Base-by-base conservation (phyloP, 2,329 filamentous ascomycete genomes). In the Myriosclerotinia scirpicola region DNA sequence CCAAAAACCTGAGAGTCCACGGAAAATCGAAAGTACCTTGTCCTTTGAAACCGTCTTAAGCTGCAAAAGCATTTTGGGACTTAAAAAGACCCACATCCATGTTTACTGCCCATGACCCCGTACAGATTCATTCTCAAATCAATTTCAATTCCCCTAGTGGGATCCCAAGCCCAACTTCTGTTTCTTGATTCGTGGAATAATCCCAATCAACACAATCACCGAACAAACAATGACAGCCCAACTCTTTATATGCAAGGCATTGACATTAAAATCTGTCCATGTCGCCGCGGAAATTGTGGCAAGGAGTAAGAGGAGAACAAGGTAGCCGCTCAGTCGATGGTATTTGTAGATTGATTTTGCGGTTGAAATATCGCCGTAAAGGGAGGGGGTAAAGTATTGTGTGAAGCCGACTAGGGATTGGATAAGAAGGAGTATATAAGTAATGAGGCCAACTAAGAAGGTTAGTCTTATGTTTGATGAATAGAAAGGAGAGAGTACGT, bases 301-400 rank as follows among this genome's bases (percentile, higher is more conserved):
- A 69, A 96, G 79, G 69, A 94, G 82, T 73, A 96, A 74, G 61
- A 89, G 75, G 64, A 94, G 79, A 67, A 93, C 80, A 9, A 87
- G 71, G 76, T 99, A 98, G 2, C 94, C 95, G 30, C 83, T 84
- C 64, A 85, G 79, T 40, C 94, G 87, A 77, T 98, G 95, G 74
- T 93, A 97, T 79, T 96, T 97, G 83, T 94, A 98, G 53, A 97
- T 77, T 34, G 82, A 82, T 83, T 93, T 96, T 26, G 93, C 94
- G 3, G 87, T 87, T 36, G 91, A 88, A 69, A 89, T 87, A 66
- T 91, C 87, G 6, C 93, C 93, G 73, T 94, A 96, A 1, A 96
- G 73, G 0, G 76, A 75, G 0, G 93, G 93, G 3, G 85, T 81
- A 67, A 87, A 92, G 81, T 90, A 97, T 80, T 95, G 91, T 42